Percentiles rank a stretch among this genome's conserved stretches.
These are phyloP conservation scores for Yamadazyma sp. DNA, from an alignment of 1,139 yeast genomes.

Conservation along the genomic window DNA sequence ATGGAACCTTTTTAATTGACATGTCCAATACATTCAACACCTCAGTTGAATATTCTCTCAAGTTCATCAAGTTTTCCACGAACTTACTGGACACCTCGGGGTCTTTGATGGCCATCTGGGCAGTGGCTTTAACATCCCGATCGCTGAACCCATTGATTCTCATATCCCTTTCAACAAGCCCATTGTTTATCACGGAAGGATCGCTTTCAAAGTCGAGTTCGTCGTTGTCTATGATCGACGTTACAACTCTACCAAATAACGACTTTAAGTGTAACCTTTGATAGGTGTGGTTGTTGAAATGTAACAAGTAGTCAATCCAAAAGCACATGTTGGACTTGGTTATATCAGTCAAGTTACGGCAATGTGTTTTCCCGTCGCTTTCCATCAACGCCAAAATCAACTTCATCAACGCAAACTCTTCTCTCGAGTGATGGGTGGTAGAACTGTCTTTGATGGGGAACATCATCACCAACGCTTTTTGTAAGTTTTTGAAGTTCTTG, in stretches of 20 bases:
- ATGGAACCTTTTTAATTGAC: constrained; percentile 54
- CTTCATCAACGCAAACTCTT: constrained; percentile 70
- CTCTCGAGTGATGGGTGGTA: constrained; percentile 51
- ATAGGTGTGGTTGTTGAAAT: constrained; percentile 57
- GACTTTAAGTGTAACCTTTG: constrained; percentile 57
- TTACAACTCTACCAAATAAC: constrained; percentile 53
- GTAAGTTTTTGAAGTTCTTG: constrained; percentile 33
- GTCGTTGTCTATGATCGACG: constrained; percentile 53
- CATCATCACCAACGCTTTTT: constrained; percentile 47
- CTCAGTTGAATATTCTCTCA: constrained; percentile 71
- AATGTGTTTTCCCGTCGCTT: constrained; percentile 37
- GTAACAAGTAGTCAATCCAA: constrained; percentile 55
- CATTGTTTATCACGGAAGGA: constrained; percentile 63
- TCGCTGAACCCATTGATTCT: constrained; percentile 41
- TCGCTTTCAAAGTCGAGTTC: constrained; percentile 75
- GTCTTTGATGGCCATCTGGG: constrained; percentile 77
- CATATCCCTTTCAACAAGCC: constrained; percentile 49
- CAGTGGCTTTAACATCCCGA: constrained; percentile 35
- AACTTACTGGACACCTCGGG: constrained; percentile 67
- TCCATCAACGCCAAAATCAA: constrained; percentile 55
- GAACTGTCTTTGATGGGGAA: constrained; percentile 43
- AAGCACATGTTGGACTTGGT: constrained; percentile 32
- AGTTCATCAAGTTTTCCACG: constrained; percentile 67
- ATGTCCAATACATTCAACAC: constrained; percentile 45
- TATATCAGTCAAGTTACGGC: constrained; percentile 33